These are phyloP conservation scores for Pugionium cornutum DNA, from an alignment of 345 rosid genomes.

Conservation along the genomic window DNA sequence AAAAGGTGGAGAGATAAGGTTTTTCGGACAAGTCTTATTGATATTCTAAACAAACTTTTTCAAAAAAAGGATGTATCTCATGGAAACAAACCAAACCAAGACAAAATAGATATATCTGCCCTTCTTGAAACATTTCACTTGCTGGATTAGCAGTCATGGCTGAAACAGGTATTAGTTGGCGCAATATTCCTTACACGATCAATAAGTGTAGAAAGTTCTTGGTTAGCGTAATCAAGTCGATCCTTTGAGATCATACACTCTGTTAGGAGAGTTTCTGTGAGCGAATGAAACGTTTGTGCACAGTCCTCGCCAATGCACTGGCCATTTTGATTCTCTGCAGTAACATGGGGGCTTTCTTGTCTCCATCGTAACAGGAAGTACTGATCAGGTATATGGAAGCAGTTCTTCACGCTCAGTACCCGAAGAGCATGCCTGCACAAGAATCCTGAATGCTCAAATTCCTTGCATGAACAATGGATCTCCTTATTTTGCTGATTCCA, in stretches of 20 bases:
- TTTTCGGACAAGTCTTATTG: slow-evolving; percentile 8
- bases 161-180: slow-evolving; percentile 37
- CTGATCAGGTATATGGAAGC: slow-evolving; percentile 78
- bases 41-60: slow-evolving; percentile 3
- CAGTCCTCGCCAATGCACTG: slow-evolving; percentile 53
- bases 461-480: slow-evolving; percentile 90
- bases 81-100: neutral
- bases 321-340: slow-evolving; percentile 48
- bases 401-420: slow-evolving; percentile 68
- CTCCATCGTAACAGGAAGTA: slow-evolving; percentile 79
- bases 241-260: slow-evolving; percentile 69
- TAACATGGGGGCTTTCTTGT: slow-evolving; percentile 49
- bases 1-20: slow-evolving; percentile 19
- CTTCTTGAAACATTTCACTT: neutral
- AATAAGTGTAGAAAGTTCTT: slow-evolving; percentile 58
- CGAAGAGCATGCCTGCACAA: slow-evolving; percentile 84
- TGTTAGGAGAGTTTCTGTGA: slow-evolving; percentile 60
- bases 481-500: slow-evolving; percentile 80
- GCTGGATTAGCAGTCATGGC: slow-evolving; percentile 40
- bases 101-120: slow-evolving; percentile 8
- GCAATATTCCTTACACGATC: slow-evolving; percentile 62
- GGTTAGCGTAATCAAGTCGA: slow-evolving; percentile 57
- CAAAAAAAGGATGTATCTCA: slow-evolving; percentile 7
- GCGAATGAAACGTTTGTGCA: slow-evolving; percentile 64
- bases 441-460: slow-evolving; percentile 78